These are phyloP conservation scores for Aspergillus sp. DNA, from an alignment of 2,329 filamentous ascomycete genomes.

Conservation along the genomic window DNA sequence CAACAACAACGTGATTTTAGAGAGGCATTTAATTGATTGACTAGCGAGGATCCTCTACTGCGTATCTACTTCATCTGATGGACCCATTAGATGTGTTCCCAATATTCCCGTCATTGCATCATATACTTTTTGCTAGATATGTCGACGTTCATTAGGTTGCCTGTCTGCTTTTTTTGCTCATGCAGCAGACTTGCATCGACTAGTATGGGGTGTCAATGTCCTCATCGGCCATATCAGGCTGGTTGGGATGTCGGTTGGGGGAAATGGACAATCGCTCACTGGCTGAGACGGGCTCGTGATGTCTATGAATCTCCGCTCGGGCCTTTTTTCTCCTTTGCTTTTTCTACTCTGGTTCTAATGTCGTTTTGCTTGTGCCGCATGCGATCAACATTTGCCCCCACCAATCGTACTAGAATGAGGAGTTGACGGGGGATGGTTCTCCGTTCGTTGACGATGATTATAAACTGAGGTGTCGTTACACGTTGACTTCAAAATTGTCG, in stretches of 20 bases:
- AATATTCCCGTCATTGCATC: not conserved
- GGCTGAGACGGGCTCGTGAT: not conserved
- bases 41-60: not conserved
- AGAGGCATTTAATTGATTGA: slow-evolving; percentile 4
- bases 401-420: not conserved
- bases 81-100: not conserved
- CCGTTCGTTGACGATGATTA: too few relatives aligned
- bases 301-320: not conserved
- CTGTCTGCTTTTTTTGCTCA: not conserved
- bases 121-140: not conserved
- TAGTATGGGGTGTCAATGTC: not conserved
- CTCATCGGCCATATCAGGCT: not conserved
- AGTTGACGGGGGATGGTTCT: too few relatives aligned
- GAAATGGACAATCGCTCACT: not conserved
- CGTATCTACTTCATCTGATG: not conserved
- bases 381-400: not conserved
- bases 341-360: not conserved
- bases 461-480: not conserved
- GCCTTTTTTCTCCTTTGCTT: not conserved
- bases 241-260: not conserved
- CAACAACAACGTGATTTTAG: slow-evolving; percentile 1
- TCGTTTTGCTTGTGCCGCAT: not conserved
- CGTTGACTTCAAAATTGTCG: not conserved
- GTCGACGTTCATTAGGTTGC: not conserved
- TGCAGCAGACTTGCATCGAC: not conserved